Base-by-base conservation (phyloP, 2,329 filamentous ascomycete species). In the Epichloe sibirici region DNA sequence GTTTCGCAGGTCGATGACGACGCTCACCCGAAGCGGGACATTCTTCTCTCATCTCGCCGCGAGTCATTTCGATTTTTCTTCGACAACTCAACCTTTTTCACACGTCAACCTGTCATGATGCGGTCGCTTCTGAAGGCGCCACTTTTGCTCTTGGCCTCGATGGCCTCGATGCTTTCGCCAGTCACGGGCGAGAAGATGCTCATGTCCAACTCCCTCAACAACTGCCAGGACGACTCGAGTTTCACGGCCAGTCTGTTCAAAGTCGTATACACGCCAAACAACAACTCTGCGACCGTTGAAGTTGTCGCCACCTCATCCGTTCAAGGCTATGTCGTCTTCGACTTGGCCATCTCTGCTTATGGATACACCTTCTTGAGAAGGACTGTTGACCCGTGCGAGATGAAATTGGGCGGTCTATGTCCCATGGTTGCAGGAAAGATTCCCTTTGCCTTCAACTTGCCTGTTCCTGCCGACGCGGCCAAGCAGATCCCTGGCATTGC, bases 221-320 rank as follows among this genome's bases (percentile, higher is more conserved):
- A 86, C 46, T 96, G 90, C 71, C 86, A 90, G 75, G 74, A 82
- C 54, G 85, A 91, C 69, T 91, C 87, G 31, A 84, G 83, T 63
- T 94, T 96, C 69, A 86, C 87, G 4, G 90, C 90, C 61, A 90
- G 85, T 61, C 77, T 93, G 54, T 95, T 96, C 79, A 85, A 94
- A 61, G 86, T 95, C 67, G 73, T 81, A 57, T 88, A 88, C 69
- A 88, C 84, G 2, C 86, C 87, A 35, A 73, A 77, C 65, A 94
- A 95, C 70, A 77, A 77, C 60, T 83, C 82, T 35, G 75, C 91
- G 51, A 73, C 75, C 51, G 81, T 94, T 67, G 78, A 89, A 63
- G 82, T 95, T 59, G 79, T 86, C 55, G 89, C 88, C 57, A 84
- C 89, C 37, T 94, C 90, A 23, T 78, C 87, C 44, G 86, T 97